Conservation (phyloP, 164 flowering plant genomes). For the Paratinospora sagittata region DNA sequence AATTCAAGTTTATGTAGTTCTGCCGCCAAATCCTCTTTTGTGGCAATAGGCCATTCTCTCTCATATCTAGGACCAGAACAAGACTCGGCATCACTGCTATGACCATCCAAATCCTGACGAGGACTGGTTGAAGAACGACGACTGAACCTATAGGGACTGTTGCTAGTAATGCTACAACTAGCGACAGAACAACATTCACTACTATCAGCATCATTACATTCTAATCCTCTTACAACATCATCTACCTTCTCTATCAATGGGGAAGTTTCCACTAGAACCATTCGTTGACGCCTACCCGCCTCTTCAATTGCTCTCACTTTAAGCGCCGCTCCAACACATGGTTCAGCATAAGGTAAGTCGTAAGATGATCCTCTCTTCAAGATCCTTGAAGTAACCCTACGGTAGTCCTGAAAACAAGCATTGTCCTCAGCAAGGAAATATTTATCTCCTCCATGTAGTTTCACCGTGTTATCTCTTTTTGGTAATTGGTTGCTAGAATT, state of each 20-base stretch:
- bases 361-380: conserved; percentile 35
- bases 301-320: conserved; percentile 36
- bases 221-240: conserved; percentile 33
- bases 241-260: conserved; percentile 42
- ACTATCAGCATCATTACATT: conserved; percentile 40
- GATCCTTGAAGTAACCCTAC: conserved; percentile 22
- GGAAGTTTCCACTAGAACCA: conserved; percentile 19
- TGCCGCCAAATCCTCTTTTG: conserved; percentile 40
- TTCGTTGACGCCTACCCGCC: conserved; percentile 25
- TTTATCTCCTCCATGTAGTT: conserved; percentile 15
- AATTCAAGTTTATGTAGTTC: conserved; percentile 76
- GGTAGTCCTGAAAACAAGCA: conserved; percentile 19
- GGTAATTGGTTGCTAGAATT: conserved; percentile 15
- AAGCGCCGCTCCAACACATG: conserved; percentile 16
- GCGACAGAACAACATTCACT: conserved; percentile 57
- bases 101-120: conserved; percentile 33
- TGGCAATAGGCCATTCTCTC: conserved; percentile 28
- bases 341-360: conserved; percentile 24
- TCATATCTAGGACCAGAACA: conserved; percentile 32
- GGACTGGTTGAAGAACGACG: conserved; percentile 11
- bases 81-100: conserved; percentile 66
- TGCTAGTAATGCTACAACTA: conserved; percentile 61
- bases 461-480: conserved; percentile 13
- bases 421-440: conserved; percentile 12
- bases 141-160: conserved; percentile 5